Conservation (phyloP, 345 rosid species). For the Hypericum perforatum region DNA sequence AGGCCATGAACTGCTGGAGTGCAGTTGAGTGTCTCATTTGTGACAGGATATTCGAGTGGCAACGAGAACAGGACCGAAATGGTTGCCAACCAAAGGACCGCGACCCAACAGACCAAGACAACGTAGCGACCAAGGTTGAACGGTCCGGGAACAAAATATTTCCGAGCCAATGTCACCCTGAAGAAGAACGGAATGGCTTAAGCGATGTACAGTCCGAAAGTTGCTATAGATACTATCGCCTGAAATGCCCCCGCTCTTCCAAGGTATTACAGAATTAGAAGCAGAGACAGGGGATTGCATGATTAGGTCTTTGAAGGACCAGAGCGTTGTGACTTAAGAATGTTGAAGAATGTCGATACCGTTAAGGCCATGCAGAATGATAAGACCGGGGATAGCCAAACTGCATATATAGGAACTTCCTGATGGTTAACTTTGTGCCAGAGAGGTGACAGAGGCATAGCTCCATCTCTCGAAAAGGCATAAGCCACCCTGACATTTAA, state of each 20-base stretch:
- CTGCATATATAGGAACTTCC: constrained; percentile 80
- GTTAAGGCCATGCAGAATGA: constrained; percentile 96
- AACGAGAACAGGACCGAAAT: constrained; percentile 85
- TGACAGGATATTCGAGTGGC: constrained; percentile 81
- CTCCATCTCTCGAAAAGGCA: constrained; percentile 97
- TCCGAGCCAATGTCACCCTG: constrained; percentile 72
- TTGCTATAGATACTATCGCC: constrained; percentile 96
- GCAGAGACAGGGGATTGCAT: no score
- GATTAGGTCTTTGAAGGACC: no score
- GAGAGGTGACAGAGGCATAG: constrained; percentile 67
- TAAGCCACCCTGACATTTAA: constrained; percentile 73
- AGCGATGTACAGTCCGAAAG: constrained; percentile 89
- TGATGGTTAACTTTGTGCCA: constrained; percentile 90
- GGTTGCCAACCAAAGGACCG: constrained; percentile 82
- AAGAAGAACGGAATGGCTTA: constrained; percentile 79
- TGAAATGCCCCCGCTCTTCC: constrained; percentile 87
- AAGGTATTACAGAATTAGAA: constrained; percentile 49
- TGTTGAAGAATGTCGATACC: constrained; percentile 23
- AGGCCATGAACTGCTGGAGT: constrained; percentile 81
- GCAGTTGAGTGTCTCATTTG: constrained; percentile 74
- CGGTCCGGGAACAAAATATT: constrained; percentile 65
- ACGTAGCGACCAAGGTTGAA: constrained; percentile 72
- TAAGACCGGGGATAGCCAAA: constrained; percentile 65
- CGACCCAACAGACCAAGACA: constrained; percentile 60
- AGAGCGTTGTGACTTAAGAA: background rate